These are phyloP conservation scores for Cairneyella variabilis DNA, from an alignment of 495 filamentous ascomycete species.

Conservation along the genomic window DNA sequence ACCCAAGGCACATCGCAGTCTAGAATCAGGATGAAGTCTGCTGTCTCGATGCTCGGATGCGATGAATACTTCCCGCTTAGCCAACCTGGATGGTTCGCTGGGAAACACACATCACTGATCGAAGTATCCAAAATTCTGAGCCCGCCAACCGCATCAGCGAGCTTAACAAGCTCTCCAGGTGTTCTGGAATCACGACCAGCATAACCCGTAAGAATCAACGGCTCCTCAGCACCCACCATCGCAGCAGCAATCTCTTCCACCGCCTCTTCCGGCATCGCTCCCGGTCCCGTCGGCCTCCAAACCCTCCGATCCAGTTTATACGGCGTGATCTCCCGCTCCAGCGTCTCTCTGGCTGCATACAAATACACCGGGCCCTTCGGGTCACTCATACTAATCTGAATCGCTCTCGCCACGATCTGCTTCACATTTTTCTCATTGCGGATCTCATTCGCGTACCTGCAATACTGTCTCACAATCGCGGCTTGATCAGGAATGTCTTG, in stretches of 20 bases:
- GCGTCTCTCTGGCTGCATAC: slow-evolving; percentile 74
- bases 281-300: slow-evolving; percentile 69
- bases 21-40: slow-evolving; percentile 78
- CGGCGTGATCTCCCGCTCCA: slow-evolving; percentile 84
- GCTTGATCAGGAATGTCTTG: slow-evolving; percentile 93
- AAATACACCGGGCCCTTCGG: slow-evolving; percentile 85
- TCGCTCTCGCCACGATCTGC: slow-evolving; percentile 83
- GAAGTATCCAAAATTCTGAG: slow-evolving; percentile 80
- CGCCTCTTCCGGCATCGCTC: slow-evolving; percentile 61
- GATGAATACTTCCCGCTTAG: slow-evolving; percentile 71
- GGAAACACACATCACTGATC: slow-evolving; percentile 91
- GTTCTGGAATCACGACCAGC: slow-evolving; percentile 66
- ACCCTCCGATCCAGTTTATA: slow-evolving; percentile 64
- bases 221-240: slow-evolving; percentile 65
- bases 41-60: slow-evolving; percentile 64
- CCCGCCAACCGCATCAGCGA: slow-evolving; percentile 71
- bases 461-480: slow-evolving; percentile 85
- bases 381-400: slow-evolving; percentile 77
- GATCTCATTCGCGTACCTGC: slow-evolving; percentile 80
- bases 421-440: slow-evolving; percentile 88
- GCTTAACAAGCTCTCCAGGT: slow-evolving; percentile 64
- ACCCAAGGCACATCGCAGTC: slow-evolving; percentile 71
- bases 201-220: slow-evolving; percentile 78
- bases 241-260: slow-evolving; percentile 64
- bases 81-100: slow-evolving; percentile 63